Evolutionary conservation across 345 rosid genomes (phyloP).

Genomic region (Salix caprea): DNA sequence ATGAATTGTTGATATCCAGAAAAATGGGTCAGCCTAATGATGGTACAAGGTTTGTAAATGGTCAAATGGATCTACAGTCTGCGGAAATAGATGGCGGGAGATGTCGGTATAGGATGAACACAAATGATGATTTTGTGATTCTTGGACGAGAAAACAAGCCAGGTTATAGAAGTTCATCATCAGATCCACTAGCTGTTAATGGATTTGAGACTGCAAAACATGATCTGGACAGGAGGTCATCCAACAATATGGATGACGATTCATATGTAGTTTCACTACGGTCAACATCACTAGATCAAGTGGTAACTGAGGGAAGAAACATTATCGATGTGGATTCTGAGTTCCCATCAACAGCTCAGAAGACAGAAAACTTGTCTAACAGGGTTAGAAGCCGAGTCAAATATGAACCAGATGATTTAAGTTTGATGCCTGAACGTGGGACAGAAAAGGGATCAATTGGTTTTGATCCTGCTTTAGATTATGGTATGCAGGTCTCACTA

Average conservation of each 20-base stretch:
- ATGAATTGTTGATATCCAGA: slow-evolving; percentile 47
- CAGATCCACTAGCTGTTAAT: slow-evolving; percentile 48
- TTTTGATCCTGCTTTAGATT: slow-evolving; percentile 80
- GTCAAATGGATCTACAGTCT: slow-evolving; percentile 42
- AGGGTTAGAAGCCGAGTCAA: slow-evolving; percentile 39
- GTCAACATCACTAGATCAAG: slow-evolving; percentile 38
- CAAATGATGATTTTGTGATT: slow-evolving; percentile 54
- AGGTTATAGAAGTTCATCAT: slow-evolving; percentile 32
- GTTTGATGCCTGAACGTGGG: slow-evolving; percentile 70
- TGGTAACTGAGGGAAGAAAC: slow-evolving; percentile 40
- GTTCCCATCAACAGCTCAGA: slow-evolving; percentile 39
- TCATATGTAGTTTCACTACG: slow-evolving; percentile 70
- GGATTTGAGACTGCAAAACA: slow-evolving; percentile 45
- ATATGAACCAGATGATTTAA: slow-evolving; percentile 78
- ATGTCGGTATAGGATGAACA: slow-evolving; percentile 35
- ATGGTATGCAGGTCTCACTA: slow-evolving; percentile 46
- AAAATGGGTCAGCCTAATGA: slow-evolving; percentile 31
- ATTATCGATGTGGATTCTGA: slow-evolving; percentile 65
- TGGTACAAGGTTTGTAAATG: slow-evolving; percentile 31
- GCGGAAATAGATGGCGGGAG: slow-evolving; percentile 43
- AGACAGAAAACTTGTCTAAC: slow-evolving; percentile 34
- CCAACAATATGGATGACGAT: slow-evolving; percentile 57
- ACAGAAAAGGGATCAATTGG: slow-evolving; percentile 46
- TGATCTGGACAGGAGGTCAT: slow-evolving; percentile 40
- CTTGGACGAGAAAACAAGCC: slow-evolving; percentile 33